Base-by-base conservation (phyloP, 495 filamentous ascomycete genomes). In the Saxophila tyrrhenica region DNA sequence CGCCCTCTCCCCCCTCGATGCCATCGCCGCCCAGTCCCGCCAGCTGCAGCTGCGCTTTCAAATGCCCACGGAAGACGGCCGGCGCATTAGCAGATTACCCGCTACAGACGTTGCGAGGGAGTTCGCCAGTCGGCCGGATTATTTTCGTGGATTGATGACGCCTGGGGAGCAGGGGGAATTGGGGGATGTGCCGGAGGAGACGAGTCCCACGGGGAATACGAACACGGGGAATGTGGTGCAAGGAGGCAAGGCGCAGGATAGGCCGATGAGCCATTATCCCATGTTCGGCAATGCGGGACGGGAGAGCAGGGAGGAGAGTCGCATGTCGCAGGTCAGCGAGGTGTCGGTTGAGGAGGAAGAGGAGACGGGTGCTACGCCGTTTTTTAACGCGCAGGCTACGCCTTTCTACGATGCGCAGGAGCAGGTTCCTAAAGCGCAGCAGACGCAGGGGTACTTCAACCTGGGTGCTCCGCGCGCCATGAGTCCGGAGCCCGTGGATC, bases 1-100 rank as follows among this genome's bases (percentile, higher is more conserved):
- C 16, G 84, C 89, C 25, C 78, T 96, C 47, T 97, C 92, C 1
- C 92, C 92, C 16, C 79, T 98, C 45, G 92, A 97, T 75, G 91
- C 92, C 39, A 87, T 98, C 58, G 89, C 88, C 17, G 77, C 87
- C 55, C 90, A 95, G 59, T 89, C 89, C 54, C 83, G 89, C 48
- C 66, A 91, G 58, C 77, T 97, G 44, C 86, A 87, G n/a, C 85
- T 80, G 68, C 84, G 94, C 66, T 77, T 98, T 38, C 82, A 94
- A 61, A 82, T 89, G 55, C 85, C 81, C 52, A 74, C 75, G 49
- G 69, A 71, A 48, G 78, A 78, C 62, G 80, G 83, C 43, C 80
- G 78, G 41, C 83, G 91, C 38, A 80, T 94, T 67, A 94, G 89
- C 69, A 77, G 91, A 48, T 69, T 98, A 42, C 87, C 89, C 1